phyloP scores from a whole-genome alignment of 768 basidiomycete genomes.

The Hericium erinaceus region DNA sequence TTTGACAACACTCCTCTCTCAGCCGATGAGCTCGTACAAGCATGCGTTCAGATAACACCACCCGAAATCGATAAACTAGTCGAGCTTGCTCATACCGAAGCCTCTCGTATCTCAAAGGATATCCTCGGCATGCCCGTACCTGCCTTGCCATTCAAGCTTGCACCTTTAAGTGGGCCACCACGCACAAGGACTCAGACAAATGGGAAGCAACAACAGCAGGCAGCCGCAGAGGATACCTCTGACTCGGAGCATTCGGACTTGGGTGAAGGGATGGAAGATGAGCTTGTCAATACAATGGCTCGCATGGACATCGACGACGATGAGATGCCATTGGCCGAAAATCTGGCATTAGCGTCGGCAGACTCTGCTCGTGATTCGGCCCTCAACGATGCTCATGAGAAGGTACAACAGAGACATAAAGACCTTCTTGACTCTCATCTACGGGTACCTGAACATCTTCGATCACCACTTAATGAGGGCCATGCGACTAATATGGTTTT shows the following conservation, averaged over 20 bases:
- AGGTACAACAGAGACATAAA: background rate
- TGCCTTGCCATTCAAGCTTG: background rate
- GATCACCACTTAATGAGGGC: no score
- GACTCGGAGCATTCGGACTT: background rate
- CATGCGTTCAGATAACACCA: background rate
- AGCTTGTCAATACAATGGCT: background rate
- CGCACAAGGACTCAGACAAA: background rate
- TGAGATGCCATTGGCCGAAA: background rate
- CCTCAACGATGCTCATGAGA: background rate
- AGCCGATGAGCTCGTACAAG: background rate
- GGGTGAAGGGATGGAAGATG: background rate
- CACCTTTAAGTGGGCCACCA: background rate
- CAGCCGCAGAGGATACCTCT: background rate
- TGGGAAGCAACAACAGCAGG: background rate
- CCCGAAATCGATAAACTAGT: background rate
- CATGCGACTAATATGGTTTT: no score
- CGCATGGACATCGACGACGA: background rate
- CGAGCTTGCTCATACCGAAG: background rate
- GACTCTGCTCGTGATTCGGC: background rate
- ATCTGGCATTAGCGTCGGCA: background rate
- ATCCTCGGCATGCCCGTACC: background rate
- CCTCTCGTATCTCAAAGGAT: background rate
- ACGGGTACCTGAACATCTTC: background rate
- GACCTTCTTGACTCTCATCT: background rate
- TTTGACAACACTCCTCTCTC: slow-evolving; percentile 10